A percentile compares a stretch with the other conserved stretches of the same genome.
Evolutionary conservation across 169 alveolate genomes (phyloP).

Genomic region (Cryptosporidium parvum): DNA sequence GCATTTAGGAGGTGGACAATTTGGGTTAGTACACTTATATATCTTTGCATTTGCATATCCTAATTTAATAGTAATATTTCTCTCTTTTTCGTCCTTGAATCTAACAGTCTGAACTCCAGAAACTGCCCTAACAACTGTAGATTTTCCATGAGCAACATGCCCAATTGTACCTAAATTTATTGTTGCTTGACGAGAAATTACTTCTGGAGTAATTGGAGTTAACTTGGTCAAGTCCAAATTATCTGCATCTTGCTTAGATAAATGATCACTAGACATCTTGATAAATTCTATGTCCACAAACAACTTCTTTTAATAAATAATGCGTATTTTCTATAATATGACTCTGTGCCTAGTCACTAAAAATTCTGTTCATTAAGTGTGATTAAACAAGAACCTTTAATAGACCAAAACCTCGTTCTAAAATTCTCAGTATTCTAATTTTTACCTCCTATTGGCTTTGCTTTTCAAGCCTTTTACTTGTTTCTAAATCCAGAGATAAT

Average conservation of each 20-base stretch:
- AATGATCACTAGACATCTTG: constrained; percentile 57
- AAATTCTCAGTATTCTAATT: background rate
- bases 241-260: constrained; percentile 84
- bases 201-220: constrained; percentile 98
- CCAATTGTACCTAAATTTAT: constrained; percentile 99
- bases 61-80: constrained; percentile 97
- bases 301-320: background rate
- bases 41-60: constrained; percentile 98
- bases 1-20: constrained; percentile 96
- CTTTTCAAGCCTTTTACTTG: background rate
- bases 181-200: constrained; percentile 98
- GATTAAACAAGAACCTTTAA: background rate
- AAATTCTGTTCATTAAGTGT: constrained; percentile 1
- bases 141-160: constrained; percentile 99
- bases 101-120: constrained; percentile 97
- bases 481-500: background rate
- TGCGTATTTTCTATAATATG: background rate
- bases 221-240: constrained; percentile 89
- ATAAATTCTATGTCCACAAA: background rate
- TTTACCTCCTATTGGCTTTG: background rate
- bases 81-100: constrained; percentile 94
- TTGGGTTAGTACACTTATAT: constrained; percentile 95
- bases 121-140: constrained; percentile 97
- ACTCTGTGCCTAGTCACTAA: constrained; percentile 12
- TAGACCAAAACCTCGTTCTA: background rate